Base-by-base conservation (phyloP, 179 eudicot genomes). In the Camellia oleifera region DNA sequence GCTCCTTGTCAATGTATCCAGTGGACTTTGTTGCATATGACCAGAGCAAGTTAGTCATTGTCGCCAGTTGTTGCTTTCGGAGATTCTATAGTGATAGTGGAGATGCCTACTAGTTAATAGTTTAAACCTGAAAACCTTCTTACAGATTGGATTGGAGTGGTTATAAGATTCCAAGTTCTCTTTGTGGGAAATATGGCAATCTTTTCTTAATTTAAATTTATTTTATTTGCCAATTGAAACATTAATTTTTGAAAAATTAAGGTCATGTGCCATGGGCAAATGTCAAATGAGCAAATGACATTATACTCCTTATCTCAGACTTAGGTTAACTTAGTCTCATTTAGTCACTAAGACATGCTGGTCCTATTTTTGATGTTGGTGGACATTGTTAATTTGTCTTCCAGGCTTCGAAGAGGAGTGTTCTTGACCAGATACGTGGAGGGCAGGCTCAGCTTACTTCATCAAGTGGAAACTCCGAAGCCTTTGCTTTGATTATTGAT, bases 401-500 rank as follows among this genome's bases (percentile, higher is more conserved):
- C 20, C 69, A 90, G 95, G 91, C 87, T 53, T 60, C 87, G n/a
- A 91, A 82, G 87, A 62, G 84, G 52, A 87, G 85, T 81, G 87
- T 90, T 57, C 75, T 78, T 9, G 84, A 79, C 74, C 94, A 89
- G 81, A 83, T 93, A 75, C 84, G 32, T 44, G 90, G 91, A 76
- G 97, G 86, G 40, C 86, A 81, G 78, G 88, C 83, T 72, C 80
- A 81, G 78, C 81, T 91, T 69, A 61, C 12, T 20, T 61, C 88
- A 72, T 82, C 91, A 48, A 68, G 64, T 45, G 88, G 63, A 66
- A 85, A 69, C 64, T 79, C 84, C 17, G 92, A 86, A 81, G 84
- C 89, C 76, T 85, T 87, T 82, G 91, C 94, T 74, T 83, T 93
- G 78, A 89, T 93, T 52, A 92, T 93, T 81, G 97, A 93, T 79